Evolutionary conservation across 2,329 filamentous ascomycete species (phyloP).

Genomic region (Ophiostoma pallidulum): DNA sequence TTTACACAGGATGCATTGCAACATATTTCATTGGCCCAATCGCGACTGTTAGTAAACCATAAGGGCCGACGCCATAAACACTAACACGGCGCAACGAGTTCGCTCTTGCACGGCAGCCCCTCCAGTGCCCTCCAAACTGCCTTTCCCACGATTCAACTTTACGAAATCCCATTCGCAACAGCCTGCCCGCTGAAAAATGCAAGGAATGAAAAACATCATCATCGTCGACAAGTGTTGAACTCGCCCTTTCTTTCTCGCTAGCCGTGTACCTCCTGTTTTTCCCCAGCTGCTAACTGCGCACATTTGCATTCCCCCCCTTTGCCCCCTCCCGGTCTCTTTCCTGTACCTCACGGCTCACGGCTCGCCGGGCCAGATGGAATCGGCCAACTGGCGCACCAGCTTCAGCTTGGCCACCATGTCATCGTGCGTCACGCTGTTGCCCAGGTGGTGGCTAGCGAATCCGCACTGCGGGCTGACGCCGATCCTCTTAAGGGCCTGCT

Average conservation of each 20-base stretch:
- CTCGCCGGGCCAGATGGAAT: conserved; percentile 48
- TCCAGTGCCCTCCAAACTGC: too few species aligned
- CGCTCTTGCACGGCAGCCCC: too few species aligned
- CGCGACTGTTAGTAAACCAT: neutral
- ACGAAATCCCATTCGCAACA: too few species aligned
- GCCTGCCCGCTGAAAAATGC: too few species aligned
- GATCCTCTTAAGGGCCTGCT: conserved; percentile 55
- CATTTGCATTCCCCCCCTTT: neutral
- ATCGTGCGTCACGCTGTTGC: conserved; percentile 55
- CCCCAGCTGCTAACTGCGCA: too few species aligned
- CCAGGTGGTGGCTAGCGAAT: conserved; percentile 60
- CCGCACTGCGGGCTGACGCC: conserved; percentile 62
- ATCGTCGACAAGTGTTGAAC: neutral
- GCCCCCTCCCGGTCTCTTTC: neutral
- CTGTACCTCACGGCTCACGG: too few species aligned
- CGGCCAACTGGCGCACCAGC: conserved; percentile 56
- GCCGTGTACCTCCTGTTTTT: too few species aligned
- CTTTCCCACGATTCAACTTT: too few species aligned
- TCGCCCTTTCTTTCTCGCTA: neutral
- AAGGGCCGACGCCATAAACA: too few species aligned
- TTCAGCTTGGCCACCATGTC: conserved; percentile 64
- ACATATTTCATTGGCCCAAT: neutral
- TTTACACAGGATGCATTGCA: neutral
- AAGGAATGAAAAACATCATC: too few species aligned
- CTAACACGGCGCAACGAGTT: too few species aligned